Percentiles rank a stretch among this genome's conserved stretches.
These are phyloP conservation scores for Amphicarpaea edgeworthii DNA, from an alignment of 306 rosid genomes.

Conservation along the genomic window DNA sequence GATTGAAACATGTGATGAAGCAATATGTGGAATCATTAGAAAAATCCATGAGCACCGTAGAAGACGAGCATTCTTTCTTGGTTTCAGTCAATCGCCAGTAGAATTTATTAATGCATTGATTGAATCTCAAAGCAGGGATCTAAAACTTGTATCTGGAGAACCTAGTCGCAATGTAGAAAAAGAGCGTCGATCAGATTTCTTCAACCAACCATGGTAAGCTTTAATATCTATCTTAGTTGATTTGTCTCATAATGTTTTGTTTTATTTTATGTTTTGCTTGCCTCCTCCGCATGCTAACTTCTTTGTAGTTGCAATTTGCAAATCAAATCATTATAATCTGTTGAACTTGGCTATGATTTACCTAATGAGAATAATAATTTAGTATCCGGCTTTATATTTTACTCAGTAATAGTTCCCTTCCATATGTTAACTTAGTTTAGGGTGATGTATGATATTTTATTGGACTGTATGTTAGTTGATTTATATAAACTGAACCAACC, in stretches of 20 bases:
- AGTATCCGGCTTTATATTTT: background rate
- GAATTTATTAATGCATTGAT: conserved; percentile 90
- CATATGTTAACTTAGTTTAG: background rate
- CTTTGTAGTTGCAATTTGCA: background rate
- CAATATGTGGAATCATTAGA: conserved; percentile 81
- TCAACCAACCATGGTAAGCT: conserved; percentile 94
- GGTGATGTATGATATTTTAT: conserved; percentile 9
- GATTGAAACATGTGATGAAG: conserved; percentile 90
- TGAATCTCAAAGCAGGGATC: conserved; percentile 95
- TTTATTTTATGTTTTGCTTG: conserved; percentile 2
- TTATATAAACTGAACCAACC: background rate
- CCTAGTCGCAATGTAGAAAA: conserved; percentile 87
- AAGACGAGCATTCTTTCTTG: conserved; percentile 95
- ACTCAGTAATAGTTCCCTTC: background rate
- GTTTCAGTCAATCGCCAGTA: conserved; percentile 97
- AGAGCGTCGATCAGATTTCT: conserved; percentile 91
- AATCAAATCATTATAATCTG: background rate
- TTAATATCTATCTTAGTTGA: background rate
- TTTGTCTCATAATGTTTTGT: background rate
- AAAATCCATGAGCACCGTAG: conserved; percentile 96
- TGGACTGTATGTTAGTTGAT: background rate
- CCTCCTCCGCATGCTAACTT: background rate
- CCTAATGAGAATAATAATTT: background rate
- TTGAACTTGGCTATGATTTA: conserved; percentile 9
- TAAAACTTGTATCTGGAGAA: conserved; percentile 90